Conservation (phyloP, 257 asterid species). For the Rauvolfia tetraphylla region DNA sequence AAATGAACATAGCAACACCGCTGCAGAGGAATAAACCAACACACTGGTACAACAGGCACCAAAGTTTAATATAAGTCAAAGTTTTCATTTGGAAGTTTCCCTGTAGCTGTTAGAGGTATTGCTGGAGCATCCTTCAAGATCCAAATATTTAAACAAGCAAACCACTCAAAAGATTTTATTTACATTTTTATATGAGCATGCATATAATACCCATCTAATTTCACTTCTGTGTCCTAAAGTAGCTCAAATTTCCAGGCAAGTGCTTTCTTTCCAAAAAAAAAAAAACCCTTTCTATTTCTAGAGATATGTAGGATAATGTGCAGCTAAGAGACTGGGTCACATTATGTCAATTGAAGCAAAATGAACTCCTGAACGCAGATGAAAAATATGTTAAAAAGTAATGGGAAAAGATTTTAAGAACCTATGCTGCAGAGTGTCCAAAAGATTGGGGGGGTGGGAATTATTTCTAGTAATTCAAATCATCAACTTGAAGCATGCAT, state of each 20-base stretch:
- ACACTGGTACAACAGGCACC: neutral
- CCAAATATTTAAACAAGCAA: neutral
- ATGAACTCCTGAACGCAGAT: neutral
- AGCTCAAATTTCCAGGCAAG: neutral
- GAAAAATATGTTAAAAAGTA: neutral
- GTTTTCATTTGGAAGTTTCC: neutral
- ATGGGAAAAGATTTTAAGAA: neutral
- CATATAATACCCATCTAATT: neutral
- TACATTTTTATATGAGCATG: neutral
- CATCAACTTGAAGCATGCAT: neutral
- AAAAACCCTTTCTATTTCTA: neutral
- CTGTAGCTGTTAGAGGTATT: neutral
- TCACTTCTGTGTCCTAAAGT: neutral
- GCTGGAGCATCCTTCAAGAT: neutral
- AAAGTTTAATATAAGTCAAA: neutral
- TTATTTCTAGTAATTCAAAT: neutral
- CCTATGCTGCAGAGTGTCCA: neutral
- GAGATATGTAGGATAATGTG: neutral
- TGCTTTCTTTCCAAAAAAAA: neutral
- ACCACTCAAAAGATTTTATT: neutral
- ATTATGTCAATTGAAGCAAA: neutral
- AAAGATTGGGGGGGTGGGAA: no score
- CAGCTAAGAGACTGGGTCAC: neutral
- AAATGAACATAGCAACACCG: neutral
- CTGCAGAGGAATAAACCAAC: neutral